Conservation (phyloP, 495 filamentous ascomycete genomes). For the Penicillium canariense region DNA sequence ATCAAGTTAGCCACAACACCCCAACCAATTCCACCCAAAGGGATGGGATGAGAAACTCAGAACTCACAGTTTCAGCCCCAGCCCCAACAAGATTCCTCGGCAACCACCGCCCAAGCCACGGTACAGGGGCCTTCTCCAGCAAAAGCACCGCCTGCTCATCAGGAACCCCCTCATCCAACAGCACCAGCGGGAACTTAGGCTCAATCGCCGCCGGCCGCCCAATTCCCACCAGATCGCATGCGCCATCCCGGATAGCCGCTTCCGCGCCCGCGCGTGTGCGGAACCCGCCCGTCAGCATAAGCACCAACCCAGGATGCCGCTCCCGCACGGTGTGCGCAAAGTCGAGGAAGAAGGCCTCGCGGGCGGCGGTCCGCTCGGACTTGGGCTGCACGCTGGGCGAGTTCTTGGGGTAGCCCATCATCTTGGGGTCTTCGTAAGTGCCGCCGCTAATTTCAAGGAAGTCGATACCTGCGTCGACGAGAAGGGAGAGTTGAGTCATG, state of each 20-base stretch:
- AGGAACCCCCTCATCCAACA: constrained; percentile 51
- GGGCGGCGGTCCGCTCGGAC: constrained; percentile 42
- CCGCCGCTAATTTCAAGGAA: constrained; percentile 64
- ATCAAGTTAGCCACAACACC: constrained; percentile 1
- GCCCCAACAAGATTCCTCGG: constrained; percentile 41
- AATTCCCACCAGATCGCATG: constrained; percentile 60
- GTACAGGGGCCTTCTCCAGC: constrained; percentile 34
- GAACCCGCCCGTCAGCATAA: constrained; percentile 58
- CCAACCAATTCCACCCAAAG: neutral
- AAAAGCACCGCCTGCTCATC: constrained; percentile 48
- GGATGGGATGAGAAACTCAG: neutral
- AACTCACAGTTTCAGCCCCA: constrained; percentile 44
- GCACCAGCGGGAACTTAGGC: constrained; percentile 46
- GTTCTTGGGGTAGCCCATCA: constrained; percentile 26
- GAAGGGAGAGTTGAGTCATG: constrained; percentile 52
- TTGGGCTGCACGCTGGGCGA: constrained; percentile 11
- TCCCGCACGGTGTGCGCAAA: constrained; percentile 48
- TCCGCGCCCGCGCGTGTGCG: constrained; percentile 54
- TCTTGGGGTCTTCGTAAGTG: constrained; percentile 51
- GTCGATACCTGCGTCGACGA: constrained; percentile 54
- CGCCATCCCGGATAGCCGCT: constrained; percentile 46
- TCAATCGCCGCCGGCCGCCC: constrained; percentile 51
- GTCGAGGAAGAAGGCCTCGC: constrained; percentile 64
- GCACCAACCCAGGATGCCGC: constrained; percentile 41
- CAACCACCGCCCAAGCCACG: constrained; percentile 33